Base-by-base conservation (phyloP, 164 flowering plant species). In the Vitis amurensis region DNA sequence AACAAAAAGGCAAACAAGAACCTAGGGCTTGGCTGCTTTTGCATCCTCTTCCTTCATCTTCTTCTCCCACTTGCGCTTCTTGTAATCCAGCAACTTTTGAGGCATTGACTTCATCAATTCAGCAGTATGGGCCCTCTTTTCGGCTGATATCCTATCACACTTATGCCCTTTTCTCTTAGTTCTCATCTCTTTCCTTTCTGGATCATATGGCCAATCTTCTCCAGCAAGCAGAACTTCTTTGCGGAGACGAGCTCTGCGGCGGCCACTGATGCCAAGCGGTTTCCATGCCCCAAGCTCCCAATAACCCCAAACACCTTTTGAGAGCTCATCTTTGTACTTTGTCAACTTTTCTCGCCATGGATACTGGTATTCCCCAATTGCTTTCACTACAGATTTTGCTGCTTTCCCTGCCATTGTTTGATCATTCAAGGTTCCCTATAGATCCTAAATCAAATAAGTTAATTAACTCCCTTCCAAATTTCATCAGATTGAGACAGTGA, bases 251-350 rank as follows among this genome's bases (percentile, higher is more conserved):
- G 98, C 95, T 30, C 97, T 82, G 17, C 76, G 86, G 15, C 97
- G 90, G 16, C 80, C 94, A 79, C 97, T 92, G 53, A 91, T 86
- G 55, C 82, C 85, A 0, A 91, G 82, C 6, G 85, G 90, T 77
- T 87, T 91, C 98, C 98, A 94, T 30, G 92, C 92, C 27, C 97
- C 98, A 19, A 89, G 80, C 71, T 92, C 77, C 98, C 97, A 92
- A 74, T 91, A 92, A 37, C 98, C 98, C 92, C 94, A 92, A 1
- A 91, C 98, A 53, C 97, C 97, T 78, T 87, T 93, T 8, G 92
- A 72, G 2, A 93, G 88, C 78, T 93, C 98, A 51, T 81, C 78
- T 66, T 83, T 86, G 79, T 91, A 79, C 65, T 89, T 91, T 7
- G 67, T 80, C 73, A 93, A 71, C 83, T 93, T 93, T 68, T 89